Evolutionary conservation across 164 flowering plant genomes (phyloP).

Genomic region (Buxus sempervirens): DNA sequence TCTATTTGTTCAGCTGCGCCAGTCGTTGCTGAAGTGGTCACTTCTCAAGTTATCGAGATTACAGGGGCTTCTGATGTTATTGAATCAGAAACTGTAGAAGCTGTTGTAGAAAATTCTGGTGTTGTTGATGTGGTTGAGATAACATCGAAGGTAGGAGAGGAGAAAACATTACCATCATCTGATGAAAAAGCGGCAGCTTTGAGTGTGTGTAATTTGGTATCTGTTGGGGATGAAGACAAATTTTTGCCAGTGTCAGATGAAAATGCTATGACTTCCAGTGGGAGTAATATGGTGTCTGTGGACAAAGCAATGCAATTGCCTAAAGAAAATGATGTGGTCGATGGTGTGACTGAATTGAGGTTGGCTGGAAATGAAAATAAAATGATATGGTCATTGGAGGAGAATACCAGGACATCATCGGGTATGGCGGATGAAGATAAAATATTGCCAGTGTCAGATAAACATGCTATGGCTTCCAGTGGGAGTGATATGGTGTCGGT

Average conservation of each 20-base stretch:
- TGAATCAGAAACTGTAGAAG: not conserved
- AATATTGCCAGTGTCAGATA: not conserved
- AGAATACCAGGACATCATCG: conserved; percentile 11
- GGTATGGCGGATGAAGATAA: conserved; percentile 14
- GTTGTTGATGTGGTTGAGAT: not conserved
- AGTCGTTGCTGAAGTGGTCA: conserved; percentile 10
- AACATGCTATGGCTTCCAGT: conserved; percentile 9
- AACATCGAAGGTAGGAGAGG: conserved; percentile 4
- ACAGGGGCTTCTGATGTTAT: not conserved
- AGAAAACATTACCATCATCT: not conserved
- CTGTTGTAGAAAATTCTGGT: not conserved
- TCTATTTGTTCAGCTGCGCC: not conserved
- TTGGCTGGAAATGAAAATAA: conserved; percentile 5
- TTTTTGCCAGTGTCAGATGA: not conserved
- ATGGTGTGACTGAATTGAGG: not conserved
- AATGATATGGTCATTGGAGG: not conserved
- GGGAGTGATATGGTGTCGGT: too few species aligned
- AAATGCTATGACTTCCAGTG: conserved; percentile 9
- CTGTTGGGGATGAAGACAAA: conserved; percentile 6
- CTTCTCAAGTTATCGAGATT: not conserved
- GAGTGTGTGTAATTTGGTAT: not conserved
- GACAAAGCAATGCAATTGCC: not conserved
- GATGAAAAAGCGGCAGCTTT: not conserved
- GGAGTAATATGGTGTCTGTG: too few species aligned
- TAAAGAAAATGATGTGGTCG: not conserved